Evolutionary conservation across 1,284 basidiomycete genomes (phyloP).

Genomic region (Irpex lacteus): DNA sequence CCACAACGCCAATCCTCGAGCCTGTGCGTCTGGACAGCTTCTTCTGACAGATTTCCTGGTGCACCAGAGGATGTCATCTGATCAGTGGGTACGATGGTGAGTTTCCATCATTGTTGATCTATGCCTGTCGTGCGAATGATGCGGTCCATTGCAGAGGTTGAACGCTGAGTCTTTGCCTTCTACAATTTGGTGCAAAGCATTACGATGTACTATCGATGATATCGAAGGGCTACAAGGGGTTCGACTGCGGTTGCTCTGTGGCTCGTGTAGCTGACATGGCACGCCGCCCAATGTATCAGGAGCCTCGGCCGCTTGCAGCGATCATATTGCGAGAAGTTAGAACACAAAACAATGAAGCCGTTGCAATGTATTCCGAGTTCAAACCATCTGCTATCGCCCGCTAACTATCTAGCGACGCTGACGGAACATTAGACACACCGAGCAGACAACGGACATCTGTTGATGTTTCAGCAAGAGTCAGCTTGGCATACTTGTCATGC

Average conservation of each 20-base stretch:
- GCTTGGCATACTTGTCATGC: background rate
- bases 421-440: no score
- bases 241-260: no score
- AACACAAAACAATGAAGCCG: no score
- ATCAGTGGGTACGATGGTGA: background rate
- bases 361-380: no score
- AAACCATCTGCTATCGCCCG: no score
- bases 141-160: background rate
- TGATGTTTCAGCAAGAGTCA: background rate
- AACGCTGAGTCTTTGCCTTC: background rate
- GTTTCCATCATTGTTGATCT: background rate
- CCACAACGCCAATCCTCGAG: background rate
- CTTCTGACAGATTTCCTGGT: background rate
- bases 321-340: no score
- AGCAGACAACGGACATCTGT: background rate
- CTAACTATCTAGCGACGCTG: no score
- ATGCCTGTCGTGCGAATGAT: background rate
- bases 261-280: no score
- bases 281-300: no score
- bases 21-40: background rate
- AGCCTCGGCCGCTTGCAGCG: no score
- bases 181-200: background rate
- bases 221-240: no score
- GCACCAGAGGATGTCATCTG: background rate
- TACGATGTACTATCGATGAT: background rate